Base-by-base conservation (phyloP, 306 rosid species). In the Vicia faba region DNA sequence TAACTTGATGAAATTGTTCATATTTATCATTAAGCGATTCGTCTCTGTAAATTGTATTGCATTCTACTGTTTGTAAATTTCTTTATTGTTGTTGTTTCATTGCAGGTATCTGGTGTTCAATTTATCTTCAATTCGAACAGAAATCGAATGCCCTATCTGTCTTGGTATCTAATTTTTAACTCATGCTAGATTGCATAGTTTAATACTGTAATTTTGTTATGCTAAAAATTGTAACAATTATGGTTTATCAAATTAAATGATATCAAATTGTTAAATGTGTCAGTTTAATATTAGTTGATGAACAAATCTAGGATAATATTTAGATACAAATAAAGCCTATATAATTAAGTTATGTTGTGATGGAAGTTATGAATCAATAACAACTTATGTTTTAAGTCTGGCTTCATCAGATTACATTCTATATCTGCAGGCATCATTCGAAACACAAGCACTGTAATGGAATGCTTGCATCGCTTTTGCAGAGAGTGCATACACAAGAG, bases 381-480 rank as follows among this genome's bases (percentile, higher is more conserved):
- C n/a, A n/a, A n/a, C n/a, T n/a, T n/a, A n/a, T n/a, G n/a, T n/a
- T n/a, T n/a, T n/a, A n/a, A n/a, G n/a, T n/a, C n/a, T n/a, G n/a
- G n/a, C n/a, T n/a, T n/a, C n/a, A n/a, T n/a, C n/a, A n/a, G n/a
- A n/a, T 48, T 51, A 28, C 18, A 68, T 78, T 50, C 5, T 48
- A 6, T 48, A 59, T 74, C 55, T 76, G 68, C 51, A 91, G 96
- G 97, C 49, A 84, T 91, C 69, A 86, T 91, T 63, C 74, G 85
- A 36, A 87, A 88, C 66, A 87, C 96, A 68, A 78, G 84, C 73
- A 82, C 89, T 2, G 88, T 91, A 59, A 91, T 77, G 91, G 88
- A 87, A 74, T 88, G 96, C 79, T 58, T 91, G 70, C 97, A 88
- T 67, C 95, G 97, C 61, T 91, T 91, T 69, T 91, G 96, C 64